Evolutionary conservation across 1,139 yeast species (phyloP), one percentile per base, ranked within the genome.

Genomic region (Hansenula lynferdii): DNA sequence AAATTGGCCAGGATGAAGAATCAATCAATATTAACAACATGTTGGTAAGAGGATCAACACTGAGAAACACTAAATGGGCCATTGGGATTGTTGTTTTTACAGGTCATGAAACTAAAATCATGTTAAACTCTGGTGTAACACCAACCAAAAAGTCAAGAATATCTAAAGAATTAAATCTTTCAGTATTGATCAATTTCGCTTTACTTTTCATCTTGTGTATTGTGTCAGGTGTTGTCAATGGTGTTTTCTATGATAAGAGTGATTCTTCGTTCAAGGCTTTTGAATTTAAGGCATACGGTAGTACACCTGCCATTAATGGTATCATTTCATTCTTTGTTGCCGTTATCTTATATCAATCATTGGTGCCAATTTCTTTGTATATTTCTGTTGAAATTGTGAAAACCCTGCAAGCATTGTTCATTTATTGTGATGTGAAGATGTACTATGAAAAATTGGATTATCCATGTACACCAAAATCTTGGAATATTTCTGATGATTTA

Each of bases 401-500:
- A 58, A 89, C 98, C 0, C 76, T 83, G 6, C 98, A 92, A 57
- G 97, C 97, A 0, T 86, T 76, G 50, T 92, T 90, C 69, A 92
- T 92, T 49, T 89, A 80, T 60, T 81, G 94, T 8, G 98, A 92
- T 64, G 75, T 77, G 33, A 72, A 81, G 55, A 84, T 92, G 87
- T 92, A 89, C 60, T 84, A 89, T 56, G 85, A 77, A 38, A 79
- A 71, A 43, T 68, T 92, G 46, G 96, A 92, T 61, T 90, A 85
- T 58, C 97, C 97, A 2, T 92, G 98, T 62, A 80, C 94, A 7
- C 97, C 98, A 8, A 90, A 92, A 58, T 75, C 96, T 0, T 92
- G 98, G 97, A 87, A 85, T 58, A 90, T 92, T 41, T 87, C 96
- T 8, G 98, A 92, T 65, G 98, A 92, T 61, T 70, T 92, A 54